Conservation (phyloP, 2,329 filamentous ascomycete species). For the Xylariaceae sp. region DNA sequence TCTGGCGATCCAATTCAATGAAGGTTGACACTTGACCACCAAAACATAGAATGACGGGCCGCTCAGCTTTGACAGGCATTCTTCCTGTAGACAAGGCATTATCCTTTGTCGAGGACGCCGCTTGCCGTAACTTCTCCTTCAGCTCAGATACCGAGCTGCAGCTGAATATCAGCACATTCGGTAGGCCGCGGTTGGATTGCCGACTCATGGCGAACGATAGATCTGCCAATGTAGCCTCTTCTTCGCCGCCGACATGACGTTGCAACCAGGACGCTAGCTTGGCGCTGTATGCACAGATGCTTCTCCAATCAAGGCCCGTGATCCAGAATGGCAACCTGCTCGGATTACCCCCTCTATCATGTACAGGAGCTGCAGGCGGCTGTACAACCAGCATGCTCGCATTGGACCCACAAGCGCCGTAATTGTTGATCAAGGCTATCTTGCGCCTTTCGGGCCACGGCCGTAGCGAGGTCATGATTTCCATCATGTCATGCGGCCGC, state of each 20-base stretch:
- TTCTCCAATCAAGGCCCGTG: slow-evolving; percentile 26
- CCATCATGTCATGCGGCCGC: slow-evolving; percentile 22
- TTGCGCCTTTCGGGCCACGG: slow-evolving; percentile 27
- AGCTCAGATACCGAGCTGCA: slow-evolving; percentile 33
- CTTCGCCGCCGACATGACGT: not conserved
- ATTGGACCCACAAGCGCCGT: slow-evolving; percentile 41
- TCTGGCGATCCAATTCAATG: slow-evolving; percentile 34
- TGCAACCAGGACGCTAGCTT: slow-evolving; percentile 17
- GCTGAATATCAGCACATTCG: slow-evolving; percentile 30
- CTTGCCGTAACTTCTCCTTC: slow-evolving; percentile 19
- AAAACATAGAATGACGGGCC: slow-evolving; percentile 42
- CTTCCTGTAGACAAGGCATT: not conserved
- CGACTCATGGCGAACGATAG: slow-evolving; percentile 39
- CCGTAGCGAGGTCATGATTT: slow-evolving; percentile 14
- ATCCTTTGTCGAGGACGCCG: not conserved
- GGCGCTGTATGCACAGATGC: slow-evolving; percentile 23
- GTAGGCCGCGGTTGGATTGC: slow-evolving; percentile 35
- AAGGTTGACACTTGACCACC: slow-evolving; percentile 37
- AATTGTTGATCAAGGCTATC: slow-evolving; percentile 39
- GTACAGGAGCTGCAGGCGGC: slow-evolving; percentile 20
- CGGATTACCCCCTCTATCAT: too few relatives aligned
- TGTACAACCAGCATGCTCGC: slow-evolving; percentile 28
- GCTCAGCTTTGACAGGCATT: slow-evolving; percentile 6
- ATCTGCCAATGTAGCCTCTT: slow-evolving; percentile 22
- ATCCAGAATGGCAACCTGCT: slow-evolving; percentile 20